Evolutionary conservation across 106 monocot species (phyloP).

Genomic region (Hemerocallis citrina): DNA sequence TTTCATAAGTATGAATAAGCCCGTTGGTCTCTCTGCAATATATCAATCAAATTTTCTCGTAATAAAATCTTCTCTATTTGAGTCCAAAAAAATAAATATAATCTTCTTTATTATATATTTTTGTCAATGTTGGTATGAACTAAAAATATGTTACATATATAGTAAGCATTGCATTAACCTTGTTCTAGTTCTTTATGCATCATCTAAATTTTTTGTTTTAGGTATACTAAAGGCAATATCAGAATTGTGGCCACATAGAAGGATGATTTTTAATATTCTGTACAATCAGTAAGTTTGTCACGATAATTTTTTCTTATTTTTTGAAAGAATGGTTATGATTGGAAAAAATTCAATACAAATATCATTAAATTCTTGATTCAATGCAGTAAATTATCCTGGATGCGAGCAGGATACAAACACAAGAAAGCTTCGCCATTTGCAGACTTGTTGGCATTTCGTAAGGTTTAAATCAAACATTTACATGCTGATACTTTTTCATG

Average conservation of each 20-base stretch:
- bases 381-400: conserved; percentile 74
- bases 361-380: background rate
- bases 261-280: conserved; percentile 72
- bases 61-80: too few species aligned
- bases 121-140: too few species aligned
- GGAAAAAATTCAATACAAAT: background rate
- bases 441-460: conserved; percentile 73
- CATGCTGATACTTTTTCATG: too few species aligned
- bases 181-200: background rate
- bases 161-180: too few species aligned
- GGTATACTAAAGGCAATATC: conserved; percentile 68
- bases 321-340: background rate
- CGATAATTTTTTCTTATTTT: background rate
- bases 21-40: too few species aligned
- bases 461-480: too few species aligned
- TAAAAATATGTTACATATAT: too few species aligned
- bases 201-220: conserved; percentile 9
- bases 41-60: too few species aligned
- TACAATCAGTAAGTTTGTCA: conserved; percentile 61
- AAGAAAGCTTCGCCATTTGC: conserved; percentile 78
- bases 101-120: too few species aligned
- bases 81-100: too few species aligned
- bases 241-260: conserved; percentile 71
- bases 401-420: conserved; percentile 59
- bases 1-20: too few species aligned